A percentile compares a stretch with the other conserved stretches of the same genome.
phyloP scores from a whole-genome alignment of 441 rosid genomes.

The Euphorbia corollata region DNA sequence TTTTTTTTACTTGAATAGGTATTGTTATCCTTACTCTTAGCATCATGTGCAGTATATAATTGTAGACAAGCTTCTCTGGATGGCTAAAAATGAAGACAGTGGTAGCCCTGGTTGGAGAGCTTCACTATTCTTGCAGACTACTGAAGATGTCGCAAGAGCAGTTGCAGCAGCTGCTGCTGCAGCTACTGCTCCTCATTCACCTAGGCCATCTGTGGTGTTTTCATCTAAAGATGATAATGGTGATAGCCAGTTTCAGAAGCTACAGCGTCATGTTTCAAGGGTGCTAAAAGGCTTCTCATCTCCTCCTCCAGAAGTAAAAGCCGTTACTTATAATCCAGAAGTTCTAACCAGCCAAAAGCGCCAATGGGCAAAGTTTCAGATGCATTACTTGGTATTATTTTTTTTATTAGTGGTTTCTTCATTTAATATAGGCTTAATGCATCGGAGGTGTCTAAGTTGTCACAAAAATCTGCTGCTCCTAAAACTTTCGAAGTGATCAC shows the following conservation, averaged over 20 bases:
- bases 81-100: slow-evolving; percentile 63
- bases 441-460: too few relatives aligned
- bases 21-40: slow-evolving; percentile 4
- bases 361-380: slow-evolving; percentile 83
- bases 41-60: slow-evolving; percentile 20
- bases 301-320: slow-evolving; percentile 52
- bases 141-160: slow-evolving; percentile 77
- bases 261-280: slow-evolving; percentile 59
- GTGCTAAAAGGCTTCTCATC: slow-evolving; percentile 64
- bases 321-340: slow-evolving; percentile 72
- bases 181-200: slow-evolving; percentile 59
- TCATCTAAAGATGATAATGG: slow-evolving; percentile 56
- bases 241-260: slow-evolving; percentile 60
- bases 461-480: too few relatives aligned
- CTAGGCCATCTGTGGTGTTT: slow-evolving; percentile 75
- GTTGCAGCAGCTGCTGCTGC: slow-evolving; percentile 65
- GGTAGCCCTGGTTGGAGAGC: slow-evolving; percentile 82
- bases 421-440: background rate
- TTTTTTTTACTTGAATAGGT: background rate
- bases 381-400: slow-evolving; percentile 70
- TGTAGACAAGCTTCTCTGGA: slow-evolving; percentile 31
- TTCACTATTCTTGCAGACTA: slow-evolving; percentile 63
- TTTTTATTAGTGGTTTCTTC: slow-evolving; percentile 10
- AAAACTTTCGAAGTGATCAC: too few relatives aligned
- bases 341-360: slow-evolving; percentile 93